Evolutionary conservation across 306 rosid species (phyloP).

Genomic region (Prinsepia uniflora): DNA sequence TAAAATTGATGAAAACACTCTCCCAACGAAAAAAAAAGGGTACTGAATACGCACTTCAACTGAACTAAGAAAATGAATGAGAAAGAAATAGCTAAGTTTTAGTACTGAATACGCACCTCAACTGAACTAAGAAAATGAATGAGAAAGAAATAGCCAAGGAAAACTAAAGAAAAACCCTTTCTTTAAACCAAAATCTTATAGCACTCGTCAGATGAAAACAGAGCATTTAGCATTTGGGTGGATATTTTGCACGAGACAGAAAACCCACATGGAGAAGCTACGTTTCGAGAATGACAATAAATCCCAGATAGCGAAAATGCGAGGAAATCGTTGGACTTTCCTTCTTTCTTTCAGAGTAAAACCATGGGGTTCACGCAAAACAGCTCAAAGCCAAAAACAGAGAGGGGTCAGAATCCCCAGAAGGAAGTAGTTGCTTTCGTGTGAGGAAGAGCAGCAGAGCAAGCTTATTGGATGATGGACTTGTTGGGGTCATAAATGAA

Average conservation of each 20-base stretch:
- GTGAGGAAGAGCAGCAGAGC: slow-evolving; percentile 14
- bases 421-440: slow-evolving; percentile 22
- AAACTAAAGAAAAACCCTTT: background rate
- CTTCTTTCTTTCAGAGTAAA: background rate
- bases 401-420: background rate
- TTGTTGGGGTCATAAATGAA: slow-evolving; percentile 27
- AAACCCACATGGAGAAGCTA: slow-evolving; percentile 17
- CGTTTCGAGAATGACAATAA: slow-evolving; percentile 28
- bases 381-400: slow-evolving; percentile 17
- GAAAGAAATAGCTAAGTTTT: background rate
- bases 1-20: background rate
- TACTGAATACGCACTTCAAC: background rate
- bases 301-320: slow-evolving; percentile 20
- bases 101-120: background rate
- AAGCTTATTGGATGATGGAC: slow-evolving; percentile 29
- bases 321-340: slow-evolving; percentile 18
- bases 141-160: background rate
- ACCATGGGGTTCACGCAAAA: background rate
- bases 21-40: background rate
- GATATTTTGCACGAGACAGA: slow-evolving; percentile 9
- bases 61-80: background rate
- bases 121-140: background rate
- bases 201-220: slow-evolving; percentile 24
- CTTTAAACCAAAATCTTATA: slow-evolving; percentile 26
- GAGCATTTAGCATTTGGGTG: slow-evolving; percentile 12